These are phyloP conservation scores for Arabis alpina DNA, from an alignment of 345 rosid genomes.

Conservation along the genomic window DNA sequence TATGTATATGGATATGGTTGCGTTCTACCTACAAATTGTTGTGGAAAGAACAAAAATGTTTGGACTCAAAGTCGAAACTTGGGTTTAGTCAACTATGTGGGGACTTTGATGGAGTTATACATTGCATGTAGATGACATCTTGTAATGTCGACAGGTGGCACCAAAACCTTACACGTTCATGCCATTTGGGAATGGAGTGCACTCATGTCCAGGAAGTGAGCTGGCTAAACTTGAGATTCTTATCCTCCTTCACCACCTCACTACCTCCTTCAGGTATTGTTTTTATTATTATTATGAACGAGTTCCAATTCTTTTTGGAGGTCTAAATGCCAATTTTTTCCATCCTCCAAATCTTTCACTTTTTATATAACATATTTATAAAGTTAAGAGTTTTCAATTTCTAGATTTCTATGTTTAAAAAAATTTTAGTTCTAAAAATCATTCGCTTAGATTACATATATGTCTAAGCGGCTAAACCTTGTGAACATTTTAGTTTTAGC, in stretches of 20 bases:
- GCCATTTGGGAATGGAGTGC: slow-evolving; percentile 95
- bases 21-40: not conserved
- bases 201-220: slow-evolving; percentile 98
- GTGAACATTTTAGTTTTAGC: too few species aligned
- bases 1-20: not conserved
- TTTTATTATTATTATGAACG: too few species aligned
- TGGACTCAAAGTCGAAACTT: slow-evolving; percentile 13
- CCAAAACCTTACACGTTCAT: slow-evolving; percentile 77
- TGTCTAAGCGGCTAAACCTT: too few species aligned
- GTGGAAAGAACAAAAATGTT: not conserved
- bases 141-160: slow-evolving; percentile 72
- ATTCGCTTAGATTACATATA: too few species aligned
- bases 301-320: too few species aligned
- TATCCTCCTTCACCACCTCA: slow-evolving; percentile 86
- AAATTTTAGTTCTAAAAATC: too few species aligned
- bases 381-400: too few species aligned
- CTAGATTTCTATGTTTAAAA: too few species aligned
- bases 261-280: slow-evolving; percentile 67
- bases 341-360: too few species aligned
- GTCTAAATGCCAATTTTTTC: too few species aligned
- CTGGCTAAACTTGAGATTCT: slow-evolving; percentile 94
- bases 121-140: slow-evolving; percentile 41
- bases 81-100: slow-evolving; percentile 31
- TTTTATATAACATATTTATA: too few species aligned
- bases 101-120: slow-evolving; percentile 24